Percentiles rank a stretch among this genome's conserved stretches.
These are phyloP conservation scores for Boechera retrofracta DNA, from an alignment of 345 rosid genomes.

Conservation along the genomic window DNA sequence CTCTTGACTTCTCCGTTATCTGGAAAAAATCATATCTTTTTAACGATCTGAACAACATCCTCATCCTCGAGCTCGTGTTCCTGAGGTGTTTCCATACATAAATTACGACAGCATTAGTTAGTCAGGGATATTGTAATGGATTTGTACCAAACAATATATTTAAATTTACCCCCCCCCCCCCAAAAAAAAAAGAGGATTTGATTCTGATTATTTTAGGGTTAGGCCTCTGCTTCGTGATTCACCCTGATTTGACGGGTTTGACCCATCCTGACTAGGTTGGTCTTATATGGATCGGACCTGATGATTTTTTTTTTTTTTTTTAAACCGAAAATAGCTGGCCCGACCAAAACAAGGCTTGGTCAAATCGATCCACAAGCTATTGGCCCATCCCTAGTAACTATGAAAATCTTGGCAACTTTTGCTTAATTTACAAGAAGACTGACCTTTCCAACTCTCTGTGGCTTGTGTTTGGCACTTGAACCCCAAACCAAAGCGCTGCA, in stretches of 20 bases:
- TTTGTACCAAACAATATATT: background rate
- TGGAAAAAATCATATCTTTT: conserved; percentile 64
- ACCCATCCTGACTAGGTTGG: too few relatives aligned
- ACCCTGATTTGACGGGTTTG: background rate
- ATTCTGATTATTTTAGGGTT: background rate
- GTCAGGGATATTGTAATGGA: background rate
- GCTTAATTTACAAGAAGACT: conserved; percentile 22
- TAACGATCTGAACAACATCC: conserved; percentile 96
- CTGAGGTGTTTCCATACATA: conserved; percentile 50
- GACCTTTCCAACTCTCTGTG: conserved; percentile 99
- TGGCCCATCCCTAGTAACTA: background rate
- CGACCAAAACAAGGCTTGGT: background rate
- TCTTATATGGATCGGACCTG: conserved; percentile 10
- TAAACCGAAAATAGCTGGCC: background rate
- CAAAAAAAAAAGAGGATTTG: background rate
- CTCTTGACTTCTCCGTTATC: conserved; percentile 17
- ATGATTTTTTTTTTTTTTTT: background rate
- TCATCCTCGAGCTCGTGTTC: conserved; percentile 99
- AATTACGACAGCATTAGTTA: background rate
- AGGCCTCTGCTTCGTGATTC: background rate
- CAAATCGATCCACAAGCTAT: conserved; percentile 16
- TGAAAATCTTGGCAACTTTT: background rate
- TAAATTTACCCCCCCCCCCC: background rate
- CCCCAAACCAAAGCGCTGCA: conserved; percentile 97
- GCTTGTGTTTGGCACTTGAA: conserved; percentile 96